These are phyloP conservation scores for Tagetes patula DNA, from an alignment of 129 eudicot genomes.

Conservation along the genomic window DNA sequence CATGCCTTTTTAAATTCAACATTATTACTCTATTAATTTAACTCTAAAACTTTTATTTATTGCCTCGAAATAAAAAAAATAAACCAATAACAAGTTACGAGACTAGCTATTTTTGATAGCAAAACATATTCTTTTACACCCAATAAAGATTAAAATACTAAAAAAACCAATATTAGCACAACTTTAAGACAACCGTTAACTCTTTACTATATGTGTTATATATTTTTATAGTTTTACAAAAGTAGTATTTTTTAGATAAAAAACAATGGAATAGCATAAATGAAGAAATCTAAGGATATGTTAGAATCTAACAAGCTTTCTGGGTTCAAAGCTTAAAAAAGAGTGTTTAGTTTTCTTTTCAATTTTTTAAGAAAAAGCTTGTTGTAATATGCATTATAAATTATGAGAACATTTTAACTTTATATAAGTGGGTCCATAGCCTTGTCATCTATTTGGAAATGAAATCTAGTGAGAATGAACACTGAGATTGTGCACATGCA, in stretches of 20 bases:
- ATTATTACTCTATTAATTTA: no score
- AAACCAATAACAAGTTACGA: no score
- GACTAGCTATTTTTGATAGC: no score
- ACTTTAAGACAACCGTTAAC: not conserved
- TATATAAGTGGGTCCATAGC: conserved; percentile 15
- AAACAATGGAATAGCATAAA: not conserved
- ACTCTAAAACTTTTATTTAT: no score
- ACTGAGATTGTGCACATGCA: conserved; percentile 32
- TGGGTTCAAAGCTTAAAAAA: conserved; percentile 10
- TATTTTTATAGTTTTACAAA: not conserved
- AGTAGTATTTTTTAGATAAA: not conserved
- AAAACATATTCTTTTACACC: no score
- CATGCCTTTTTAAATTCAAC: no score
- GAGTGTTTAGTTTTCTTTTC: not conserved
- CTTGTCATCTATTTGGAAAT: conserved; percentile 23
- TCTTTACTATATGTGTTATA: no score
- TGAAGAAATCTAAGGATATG: conserved; percentile 3
- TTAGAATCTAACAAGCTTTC: conserved; percentile 23
- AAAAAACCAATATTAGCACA: no score
- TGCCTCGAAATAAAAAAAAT: no score
- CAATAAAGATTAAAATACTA: not conserved
- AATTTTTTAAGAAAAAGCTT: not conserved
- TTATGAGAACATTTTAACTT: conserved; percentile 8
- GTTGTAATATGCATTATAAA: conserved; percentile 18
- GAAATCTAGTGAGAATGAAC: conserved; percentile 28